Evolutionary conservation across 2,329 filamentous ascomycete species (phyloP), one percentile per base, ranked within the genome.

Genomic region (Alternaria burnsii): DNA sequence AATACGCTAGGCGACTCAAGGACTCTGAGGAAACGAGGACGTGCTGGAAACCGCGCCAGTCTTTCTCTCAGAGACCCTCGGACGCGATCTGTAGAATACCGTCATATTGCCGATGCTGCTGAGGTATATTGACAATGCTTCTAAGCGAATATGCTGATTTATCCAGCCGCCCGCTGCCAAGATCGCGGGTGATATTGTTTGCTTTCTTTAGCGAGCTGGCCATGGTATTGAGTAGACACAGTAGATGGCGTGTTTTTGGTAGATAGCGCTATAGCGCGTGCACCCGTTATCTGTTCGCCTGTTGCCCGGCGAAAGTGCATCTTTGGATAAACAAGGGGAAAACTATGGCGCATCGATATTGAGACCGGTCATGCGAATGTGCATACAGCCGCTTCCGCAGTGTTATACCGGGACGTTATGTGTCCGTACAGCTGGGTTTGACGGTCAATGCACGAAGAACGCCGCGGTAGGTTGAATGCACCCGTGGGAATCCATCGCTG

Each of bases 401-500:
- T 66, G 58, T 67, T 67, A 66, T 68, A 61, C 61, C 63, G 63
- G 69, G 66, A 70, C 65, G 62, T 61, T 55, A 55, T 58, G 60
- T 12, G 63, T 63, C 68, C 71, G 63, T 28, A 58, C 56, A 59
- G 62, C 63, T 72, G 71, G 70, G 54, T 63, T 51, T 58, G 63
- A 65, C 58, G 56, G 55, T 59, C 55, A 55, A 62, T 63, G 58
- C 48, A 53, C 58, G 57, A 64, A 68, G 67, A 62, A 70, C 62
- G 50, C 53, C 26, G 58, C 46, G 59, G 67, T 66, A 71, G 67
- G 70, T 65, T 70, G 60, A 73, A 71, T 67, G 58, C 51, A 56
- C 30, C 55, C 65, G 69, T 71, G 69, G 71, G 50, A 57, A 65
- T 59, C 66, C 63, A 72, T 65, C 67, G 61, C 52, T 44, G 67